These are phyloP conservation scores for Tripterygium wilfordii DNA, from an alignment of 177 flowering plant genomes.

Conservation along the genomic window DNA sequence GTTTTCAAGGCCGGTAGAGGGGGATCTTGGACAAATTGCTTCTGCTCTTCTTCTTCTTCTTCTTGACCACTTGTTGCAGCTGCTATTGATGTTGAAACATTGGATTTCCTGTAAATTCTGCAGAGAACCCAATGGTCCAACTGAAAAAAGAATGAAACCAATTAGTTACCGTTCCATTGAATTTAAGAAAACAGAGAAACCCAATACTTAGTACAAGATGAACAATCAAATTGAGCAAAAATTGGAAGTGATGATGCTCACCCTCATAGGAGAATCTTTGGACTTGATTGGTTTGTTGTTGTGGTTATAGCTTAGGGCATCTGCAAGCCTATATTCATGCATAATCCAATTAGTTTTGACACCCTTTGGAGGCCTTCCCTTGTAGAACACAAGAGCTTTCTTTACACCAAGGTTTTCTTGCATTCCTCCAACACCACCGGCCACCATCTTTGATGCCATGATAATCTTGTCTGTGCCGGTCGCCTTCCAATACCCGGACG, in stretches of 20 bases:
- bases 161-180: neutral
- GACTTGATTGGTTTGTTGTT: slow-evolving; percentile 8
- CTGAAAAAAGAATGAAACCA: slow-evolving; percentile 9
- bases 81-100: slow-evolving; percentile 7
- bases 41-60: slow-evolving; percentile 19
- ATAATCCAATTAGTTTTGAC: slow-evolving; percentile 38
- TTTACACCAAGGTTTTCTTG: slow-evolving; percentile 40
- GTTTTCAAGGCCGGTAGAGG: slow-evolving; percentile 12
- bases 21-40: slow-evolving; percentile 9
- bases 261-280: slow-evolving; percentile 1
- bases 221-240: no score
- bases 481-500: slow-evolving; percentile 19
- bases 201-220: no score
- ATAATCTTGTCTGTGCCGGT: slow-evolving; percentile 23
- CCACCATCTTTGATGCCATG: neutral
- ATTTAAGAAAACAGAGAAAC: no score
- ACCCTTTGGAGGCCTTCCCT: slow-evolving; percentile 37
- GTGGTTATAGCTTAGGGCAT: no score
- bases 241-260: no score
- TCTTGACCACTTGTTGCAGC: slow-evolving; percentile 12
- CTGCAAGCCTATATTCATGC: slow-evolving; percentile 15
- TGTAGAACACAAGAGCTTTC: slow-evolving; percentile 42
- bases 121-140: slow-evolving; percentile 45
- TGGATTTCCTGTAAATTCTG: slow-evolving; percentile 13
- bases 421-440: no score